A percentile compares a stretch with the other conserved stretches of the same genome.
phyloP scores from a whole-genome alignment of 495 filamentous ascomycete genomes.

The Xylaria intraflava region DNA sequence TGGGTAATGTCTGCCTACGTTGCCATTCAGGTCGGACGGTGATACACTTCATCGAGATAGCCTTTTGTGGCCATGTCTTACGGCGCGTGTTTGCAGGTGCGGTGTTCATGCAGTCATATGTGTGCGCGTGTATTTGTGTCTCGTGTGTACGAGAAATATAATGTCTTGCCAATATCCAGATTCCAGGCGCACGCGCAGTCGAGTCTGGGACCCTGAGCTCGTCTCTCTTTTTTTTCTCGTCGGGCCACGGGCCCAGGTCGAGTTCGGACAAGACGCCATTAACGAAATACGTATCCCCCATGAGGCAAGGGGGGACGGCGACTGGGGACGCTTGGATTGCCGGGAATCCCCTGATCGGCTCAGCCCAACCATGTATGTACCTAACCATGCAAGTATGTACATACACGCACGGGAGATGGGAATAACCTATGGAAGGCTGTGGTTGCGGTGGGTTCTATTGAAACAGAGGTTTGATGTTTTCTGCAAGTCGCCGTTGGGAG shows the following conservation, averaged over 20 bases:
- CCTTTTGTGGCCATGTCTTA: neutral
- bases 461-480: slow-evolving; percentile 26
- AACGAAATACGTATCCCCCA: neutral
- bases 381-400: slow-evolving; percentile 4
- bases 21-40: neutral
- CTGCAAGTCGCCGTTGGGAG: slow-evolving; percentile 28
- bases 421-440: neutral
- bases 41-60: neutral
- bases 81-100: slow-evolving; percentile 4
- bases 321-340: neutral
- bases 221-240: too few relatives aligned
- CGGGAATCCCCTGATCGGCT: slow-evolving; percentile 4
- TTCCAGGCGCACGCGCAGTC: neutral
- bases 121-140: neutral
- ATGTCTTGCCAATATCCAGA: neutral
- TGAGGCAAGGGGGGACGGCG: neutral
- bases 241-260: neutral
- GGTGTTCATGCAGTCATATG: slow-evolving; percentile 5
- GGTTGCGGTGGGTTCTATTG: slow-evolving; percentile 17
- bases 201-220: neutral
- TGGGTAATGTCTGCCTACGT: neutral
- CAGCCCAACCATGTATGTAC: slow-evolving; percentile 12
- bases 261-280: slow-evolving; percentile 1
- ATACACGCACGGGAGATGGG: neutral
- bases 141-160: slow-evolving; percentile 3